Evolutionary conservation across 495 filamentous ascomycete genomes (phyloP).

Genomic region (Polyplosphaeria fusca): DNA sequence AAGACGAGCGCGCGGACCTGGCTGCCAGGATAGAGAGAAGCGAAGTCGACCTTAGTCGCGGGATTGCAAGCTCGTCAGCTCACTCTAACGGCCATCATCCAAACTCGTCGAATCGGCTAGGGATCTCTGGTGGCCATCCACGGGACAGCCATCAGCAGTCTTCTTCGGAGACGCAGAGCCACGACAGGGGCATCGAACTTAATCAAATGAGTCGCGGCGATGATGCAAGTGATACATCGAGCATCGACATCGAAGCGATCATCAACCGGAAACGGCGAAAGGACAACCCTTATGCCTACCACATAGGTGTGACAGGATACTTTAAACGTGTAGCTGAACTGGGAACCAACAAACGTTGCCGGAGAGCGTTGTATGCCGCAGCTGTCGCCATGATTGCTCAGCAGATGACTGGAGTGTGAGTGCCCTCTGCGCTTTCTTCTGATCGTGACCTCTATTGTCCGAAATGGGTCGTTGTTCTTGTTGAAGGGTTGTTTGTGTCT

Average conservation of each 20-base stretch:
- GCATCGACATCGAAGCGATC: not conserved
- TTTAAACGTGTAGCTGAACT: constrained; percentile 4
- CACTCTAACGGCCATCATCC: no score
- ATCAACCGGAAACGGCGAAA: not conserved
- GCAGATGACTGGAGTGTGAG: not conserved
- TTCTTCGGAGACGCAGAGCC: not conserved
- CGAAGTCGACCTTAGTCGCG: not conserved
- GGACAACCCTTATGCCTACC: constrained; percentile 17
- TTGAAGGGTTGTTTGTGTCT: no score
- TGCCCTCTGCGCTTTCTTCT: not conserved
- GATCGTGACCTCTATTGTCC: no score
- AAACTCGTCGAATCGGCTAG: no score
- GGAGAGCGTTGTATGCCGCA: not conserved
- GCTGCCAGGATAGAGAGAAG: not conserved
- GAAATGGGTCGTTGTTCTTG: no score
- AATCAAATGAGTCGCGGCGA: not conserved
- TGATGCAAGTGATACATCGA: constrained; percentile 3
- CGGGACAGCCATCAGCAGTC: constrained; percentile 2
- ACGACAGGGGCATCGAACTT: constrained; percentile 5
- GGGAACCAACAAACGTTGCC: constrained; percentile 9
- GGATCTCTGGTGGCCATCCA: no score
- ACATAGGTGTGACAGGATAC: constrained; percentile 17
- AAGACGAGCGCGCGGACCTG: constrained; percentile 8
- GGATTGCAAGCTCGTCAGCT: not conserved
- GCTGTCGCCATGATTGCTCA: constrained; percentile 10